phyloP scores from a whole-genome alignment of 2,329 filamentous ascomycete genomes.

The Alternaria sp. region DNA sequence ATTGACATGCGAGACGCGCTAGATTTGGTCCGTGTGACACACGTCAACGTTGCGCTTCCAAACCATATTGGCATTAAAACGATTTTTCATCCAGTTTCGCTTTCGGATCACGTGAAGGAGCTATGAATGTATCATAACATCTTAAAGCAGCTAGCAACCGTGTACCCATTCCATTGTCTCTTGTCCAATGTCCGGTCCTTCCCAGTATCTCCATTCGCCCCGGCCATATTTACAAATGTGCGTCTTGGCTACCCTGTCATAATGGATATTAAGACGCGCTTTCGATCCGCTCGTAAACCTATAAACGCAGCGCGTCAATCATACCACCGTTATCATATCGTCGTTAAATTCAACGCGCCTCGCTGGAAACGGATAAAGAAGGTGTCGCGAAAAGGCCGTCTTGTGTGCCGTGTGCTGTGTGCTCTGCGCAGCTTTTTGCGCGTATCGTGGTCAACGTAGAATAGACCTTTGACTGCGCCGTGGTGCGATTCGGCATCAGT shows the following conservation, averaged over 20 bases:
- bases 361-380: slow-evolving; percentile 48
- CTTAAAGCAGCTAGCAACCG: slow-evolving; percentile 8
- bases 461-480: slow-evolving; percentile 12
- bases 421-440: slow-evolving; percentile 15
- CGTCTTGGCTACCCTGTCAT: slow-evolving; percentile 28
- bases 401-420: slow-evolving; percentile 21
- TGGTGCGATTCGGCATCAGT: slow-evolving; percentile 36
- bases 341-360: slow-evolving; percentile 48
- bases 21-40: slow-evolving; percentile 9
- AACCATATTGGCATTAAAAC: no score
- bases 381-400: slow-evolving; percentile 30
- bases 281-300: slow-evolving; percentile 33
- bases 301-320: slow-evolving; percentile 32
- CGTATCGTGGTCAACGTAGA: slow-evolving; percentile 18
- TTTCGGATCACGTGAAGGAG: neutral
- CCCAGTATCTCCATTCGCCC: slow-evolving; percentile 27
- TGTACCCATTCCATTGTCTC: slow-evolving; percentile 8
- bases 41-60: slow-evolving; percentile 1
- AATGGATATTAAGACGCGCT: slow-evolving; percentile 28
- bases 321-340: slow-evolving; percentile 50
- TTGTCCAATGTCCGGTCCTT: slow-evolving; percentile 11
- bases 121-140: slow-evolving; percentile 3
- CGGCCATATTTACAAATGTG: slow-evolving; percentile 46
- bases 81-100: neutral
- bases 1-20: slow-evolving; percentile 5